Base-by-base conservation (phyloP, 2,329 filamentous ascomycete species). In the Camptophora hylomeconis region DNA sequence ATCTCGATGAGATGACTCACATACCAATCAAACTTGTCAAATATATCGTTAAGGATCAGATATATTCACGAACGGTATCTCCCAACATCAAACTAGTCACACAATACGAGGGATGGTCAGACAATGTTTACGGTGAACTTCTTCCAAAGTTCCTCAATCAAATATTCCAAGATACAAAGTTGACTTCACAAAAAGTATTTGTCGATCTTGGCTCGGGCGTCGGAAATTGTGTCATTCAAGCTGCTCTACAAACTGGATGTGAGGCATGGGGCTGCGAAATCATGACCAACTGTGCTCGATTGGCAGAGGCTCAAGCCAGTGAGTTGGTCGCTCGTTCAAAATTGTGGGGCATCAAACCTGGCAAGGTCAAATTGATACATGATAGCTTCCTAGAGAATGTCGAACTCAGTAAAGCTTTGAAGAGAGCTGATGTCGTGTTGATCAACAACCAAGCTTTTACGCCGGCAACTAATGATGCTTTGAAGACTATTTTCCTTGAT, bases 391-490 rank as follows among this genome's bases (percentile, higher is more conserved):
- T 84, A 7, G 72, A 75, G 40, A 80, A 79, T 42, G 52, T 67
- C 10, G 64, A 65, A 33, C 82, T 94, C 26, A 66, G 75, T 35
- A 67, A 73, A 14, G 75, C 76, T 5, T 65, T 98, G 27, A 77
- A 79, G 52, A 72, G 76, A 31, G 87, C 89, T 2, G 89, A 98
- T 50, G 86, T 95, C n/a, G 72, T 98, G 11, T 69, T 98, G 15
- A 87, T 95, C 45, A 98, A 98, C 62, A 98, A 98, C 57, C 86
- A 95, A 56, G 89, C 84, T 2, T 98, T 98, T 56, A 86, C 78
- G 5, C 77, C 86, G 9, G 68, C 77, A 44, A 69, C 94, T 31
- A 98, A 95, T 56, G 78, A 82, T 48, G 72, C 74, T 37, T 64
- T 98, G 24, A 72, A 87, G 41, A 74, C 82, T 45, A 82, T 92